These are phyloP conservation scores for Fraxinus paxiana DNA, from an alignment of 305 asterid species.

Conservation along the genomic window DNA sequence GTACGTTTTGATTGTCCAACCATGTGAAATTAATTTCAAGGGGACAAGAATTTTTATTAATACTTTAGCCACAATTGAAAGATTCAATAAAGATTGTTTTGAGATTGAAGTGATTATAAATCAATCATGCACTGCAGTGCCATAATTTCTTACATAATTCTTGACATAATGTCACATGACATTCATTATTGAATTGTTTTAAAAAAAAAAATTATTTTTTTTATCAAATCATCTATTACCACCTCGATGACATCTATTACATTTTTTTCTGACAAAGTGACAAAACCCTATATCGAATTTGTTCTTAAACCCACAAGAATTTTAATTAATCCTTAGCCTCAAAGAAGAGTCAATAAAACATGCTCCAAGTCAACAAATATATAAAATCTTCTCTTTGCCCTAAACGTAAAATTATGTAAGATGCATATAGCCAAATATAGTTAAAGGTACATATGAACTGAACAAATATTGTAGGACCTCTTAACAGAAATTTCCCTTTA, in stretches of 20 bases:
- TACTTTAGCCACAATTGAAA: background rate
- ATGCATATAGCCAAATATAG: background rate
- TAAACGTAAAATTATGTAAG: background rate
- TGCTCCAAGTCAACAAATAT: background rate
- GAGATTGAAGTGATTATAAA: background rate
- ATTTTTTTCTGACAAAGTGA: too few species aligned
- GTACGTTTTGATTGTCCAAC: background rate
- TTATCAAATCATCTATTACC: too few species aligned
- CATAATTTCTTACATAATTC: too few species aligned
- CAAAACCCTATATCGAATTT: background rate
- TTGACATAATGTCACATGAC: too few species aligned
- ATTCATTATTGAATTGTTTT: too few species aligned
- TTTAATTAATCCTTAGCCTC: background rate
- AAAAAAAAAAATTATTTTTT: too few species aligned
- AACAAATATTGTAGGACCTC: background rate
- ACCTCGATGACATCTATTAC: too few species aligned
- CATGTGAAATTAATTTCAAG: background rate
- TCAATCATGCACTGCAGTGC: too few species aligned
- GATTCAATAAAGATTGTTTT: background rate
- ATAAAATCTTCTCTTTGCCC: too few species aligned
- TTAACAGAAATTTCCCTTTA: background rate
- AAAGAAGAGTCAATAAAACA: background rate
- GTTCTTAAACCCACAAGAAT: background rate
- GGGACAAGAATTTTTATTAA: background rate
- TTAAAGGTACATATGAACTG: background rate